These are phyloP conservation scores for Aureobasidium sp. DNA, from an alignment of 2,329 filamentous ascomycete genomes.

Conservation along the genomic window DNA sequence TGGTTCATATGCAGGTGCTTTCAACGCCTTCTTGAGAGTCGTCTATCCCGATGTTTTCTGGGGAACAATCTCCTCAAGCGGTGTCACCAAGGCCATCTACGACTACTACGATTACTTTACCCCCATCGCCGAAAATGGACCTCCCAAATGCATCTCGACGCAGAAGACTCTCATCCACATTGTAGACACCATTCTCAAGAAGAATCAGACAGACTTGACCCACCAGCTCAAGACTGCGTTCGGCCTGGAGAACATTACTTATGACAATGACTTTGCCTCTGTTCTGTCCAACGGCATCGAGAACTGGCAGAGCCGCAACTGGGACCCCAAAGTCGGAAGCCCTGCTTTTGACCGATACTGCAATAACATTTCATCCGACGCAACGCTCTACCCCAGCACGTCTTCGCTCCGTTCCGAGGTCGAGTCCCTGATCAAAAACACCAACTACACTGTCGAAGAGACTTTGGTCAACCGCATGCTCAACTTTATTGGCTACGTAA, in stretches of 20 bases:
- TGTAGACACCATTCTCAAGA: constrained; percentile 52
- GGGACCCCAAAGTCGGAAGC: constrained; percentile 51
- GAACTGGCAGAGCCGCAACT: constrained; percentile 51
- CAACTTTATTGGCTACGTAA: constrained; percentile 52
- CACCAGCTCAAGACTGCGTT: constrained; percentile 48
- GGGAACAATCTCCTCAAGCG: constrained; percentile 73
- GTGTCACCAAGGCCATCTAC: constrained; percentile 68
- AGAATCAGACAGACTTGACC: constrained; percentile 37
- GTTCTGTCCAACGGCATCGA: constrained; percentile 18
- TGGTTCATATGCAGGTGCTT: constrained; percentile 75
- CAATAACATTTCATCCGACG: constrained; percentile 45
- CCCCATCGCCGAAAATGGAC: constrained; percentile 50
- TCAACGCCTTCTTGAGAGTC: constrained; percentile 68
- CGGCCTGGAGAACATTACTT: constrained; percentile 42
- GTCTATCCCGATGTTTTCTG: constrained; percentile 73
- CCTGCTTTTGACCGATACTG: constrained; percentile 49
- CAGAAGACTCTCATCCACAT: constrained; percentile 56
- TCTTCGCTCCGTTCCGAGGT: constrained; percentile 34
- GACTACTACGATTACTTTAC: constrained; percentile 67
- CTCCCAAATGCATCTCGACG: constrained; percentile 56
- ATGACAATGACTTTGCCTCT: constrained; percentile 13
- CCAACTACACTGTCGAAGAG: constrained; percentile 39
- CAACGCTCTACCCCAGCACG: constrained; percentile 38
- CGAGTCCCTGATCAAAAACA: constrained; percentile 39
- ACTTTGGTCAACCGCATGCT: constrained; percentile 46